phyloP scores from a whole-genome alignment of 1,284 basidiomycete species.

The Bjerkandera adusta region DNA sequence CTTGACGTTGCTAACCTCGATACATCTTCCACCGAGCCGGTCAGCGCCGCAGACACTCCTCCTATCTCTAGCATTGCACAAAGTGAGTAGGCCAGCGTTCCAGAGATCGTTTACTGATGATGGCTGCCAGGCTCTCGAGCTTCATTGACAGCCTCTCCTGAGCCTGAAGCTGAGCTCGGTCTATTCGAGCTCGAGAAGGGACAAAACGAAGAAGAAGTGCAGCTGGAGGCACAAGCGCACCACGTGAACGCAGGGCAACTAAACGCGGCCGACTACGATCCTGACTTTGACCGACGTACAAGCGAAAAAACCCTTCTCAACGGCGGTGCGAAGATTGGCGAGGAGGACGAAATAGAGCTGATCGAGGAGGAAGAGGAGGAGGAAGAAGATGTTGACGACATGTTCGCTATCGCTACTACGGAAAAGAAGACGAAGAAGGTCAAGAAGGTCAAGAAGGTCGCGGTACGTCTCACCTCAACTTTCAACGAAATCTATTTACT shows the following conservation, averaged over 20 bases:
- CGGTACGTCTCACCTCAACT: constrained; percentile 37
- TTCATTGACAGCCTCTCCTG: constrained; percentile 54
- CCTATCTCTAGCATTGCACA: constrained; percentile 1
- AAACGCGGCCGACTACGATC: constrained; percentile 92
- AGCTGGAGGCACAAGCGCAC: constrained; percentile 39
- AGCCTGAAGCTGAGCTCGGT: constrained; percentile 45
- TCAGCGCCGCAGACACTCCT: constrained; percentile 64
- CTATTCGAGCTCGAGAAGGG: constrained; percentile 67
- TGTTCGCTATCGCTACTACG: constrained; percentile 73
- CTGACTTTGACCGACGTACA: constrained; percentile 78
- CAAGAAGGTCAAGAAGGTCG: constrained; percentile 55
- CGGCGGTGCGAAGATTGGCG: constrained; percentile 30
- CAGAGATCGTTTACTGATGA: too few species aligned
- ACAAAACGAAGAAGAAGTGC: constrained; percentile 45
- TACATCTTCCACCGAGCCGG: constrained; percentile 58
- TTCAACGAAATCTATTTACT: background rate
- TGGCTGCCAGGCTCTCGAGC: constrained; percentile 41
- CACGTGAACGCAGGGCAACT: constrained; percentile 65
- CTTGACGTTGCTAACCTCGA: constrained; percentile 42
- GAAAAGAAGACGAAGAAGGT: constrained; percentile 61
- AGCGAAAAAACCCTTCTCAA: constrained; percentile 72
- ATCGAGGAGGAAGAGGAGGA: constrained; percentile 55
- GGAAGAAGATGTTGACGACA: constrained; percentile 74
- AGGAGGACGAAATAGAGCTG: constrained; percentile 42
- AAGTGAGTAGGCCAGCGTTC: too few species aligned